Evolutionary conservation across 1,139 yeast genomes (phyloP), one percentile per base, ranked within the genome.

Genomic region (Meyerozyma smithsonii): DNA sequence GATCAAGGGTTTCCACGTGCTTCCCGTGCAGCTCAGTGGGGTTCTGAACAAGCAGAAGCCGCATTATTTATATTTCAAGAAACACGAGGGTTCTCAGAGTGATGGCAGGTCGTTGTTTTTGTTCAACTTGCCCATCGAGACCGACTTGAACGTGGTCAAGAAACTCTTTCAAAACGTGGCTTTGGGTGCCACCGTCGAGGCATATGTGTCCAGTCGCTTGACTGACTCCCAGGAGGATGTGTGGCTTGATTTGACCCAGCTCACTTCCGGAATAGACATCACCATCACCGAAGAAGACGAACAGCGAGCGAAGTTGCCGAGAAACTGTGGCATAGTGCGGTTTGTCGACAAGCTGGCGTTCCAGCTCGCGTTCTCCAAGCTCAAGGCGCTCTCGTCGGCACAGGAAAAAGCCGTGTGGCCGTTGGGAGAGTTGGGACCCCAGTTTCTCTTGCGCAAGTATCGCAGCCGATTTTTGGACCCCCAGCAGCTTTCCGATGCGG

Each of bases 311-410:
- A 72, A 69, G 45, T 66, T 84, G 32, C 95, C 94, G 34, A 77
- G 79, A 51, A 81, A 84, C 45, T 80, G 89, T 50, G 94, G 86
- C 1, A 66, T 87, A 12, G 71, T 88, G 24, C 78, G 79, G 20
- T 81, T 90, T 54, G 77, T 89, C 4, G 97, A 90, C 58, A 81
- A 81, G 52, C 62, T 82, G 1, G 83, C 94, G 19, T 72, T 83
- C 36, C 78, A 75, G 45, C 67, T 89, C 43, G 88, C 94, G 12
- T 69, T 83, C 44, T 60, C 66, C 34, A 74, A 84, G 35, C 68
- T 88, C 45, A 80, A 75, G 60, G 79, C 64, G 64, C 71, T 58
- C 48, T 63, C 46, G 12, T 15, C 52, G 47, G 55, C 50, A 7
- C 50, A 38, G 37, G 51, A 45, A 24, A 59, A 49, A 17, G 36